Evolutionary conservation across 495 filamentous ascomycete genomes (phyloP), one percentile per base, ranked within the genome.

Genomic region (Recurvomyces mirabilis): DNA sequence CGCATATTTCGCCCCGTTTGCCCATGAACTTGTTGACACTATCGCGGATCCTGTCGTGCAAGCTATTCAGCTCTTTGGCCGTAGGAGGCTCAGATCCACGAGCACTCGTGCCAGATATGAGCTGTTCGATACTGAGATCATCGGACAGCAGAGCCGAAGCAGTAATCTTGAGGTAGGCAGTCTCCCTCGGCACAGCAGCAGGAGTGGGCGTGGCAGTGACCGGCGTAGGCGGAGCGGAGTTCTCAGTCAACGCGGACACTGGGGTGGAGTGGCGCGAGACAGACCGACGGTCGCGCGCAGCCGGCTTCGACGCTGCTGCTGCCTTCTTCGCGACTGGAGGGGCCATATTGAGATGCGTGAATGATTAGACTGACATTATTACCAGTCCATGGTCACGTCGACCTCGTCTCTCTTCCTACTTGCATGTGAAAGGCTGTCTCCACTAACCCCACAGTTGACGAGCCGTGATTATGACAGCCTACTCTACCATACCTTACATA

Each of bases 1-100:
- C 60, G 25, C 59, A 65, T 0, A 46, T 41, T 23, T 62, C 51
- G 22, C 46, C 39, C 4, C 51, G 38, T 29, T 38, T 44, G 10
- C 15, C 36, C 32, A 48, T 43, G 32, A 41, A 15, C 26, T 36
- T 40, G 18, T 30, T n/a, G 11, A 54, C 23, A 5, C 20, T 33
- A 9, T 44, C 38, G 13, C 23, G 12, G 15, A 54, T 49, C 2
- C 13, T 35, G 20, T 45, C 32, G 24, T 49, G 41, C n/a, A 54
- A 31, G 19, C 11, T 26, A 22, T 38, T 37, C n/a, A 54, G 46
- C 14, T 49, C 51, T 14, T 33, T 28, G n/a, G 51, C 45, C 15
- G 39, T 32, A 11, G 51, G 51, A 7, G 46, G 51, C 12, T 54
- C 45, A 19, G n/a, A 10, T 26, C 17, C 32, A 5, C 32, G 39